phyloP scores from a whole-genome alignment of 2,329 filamentous ascomycete species.

The Coleophoma cylindrospora region DNA sequence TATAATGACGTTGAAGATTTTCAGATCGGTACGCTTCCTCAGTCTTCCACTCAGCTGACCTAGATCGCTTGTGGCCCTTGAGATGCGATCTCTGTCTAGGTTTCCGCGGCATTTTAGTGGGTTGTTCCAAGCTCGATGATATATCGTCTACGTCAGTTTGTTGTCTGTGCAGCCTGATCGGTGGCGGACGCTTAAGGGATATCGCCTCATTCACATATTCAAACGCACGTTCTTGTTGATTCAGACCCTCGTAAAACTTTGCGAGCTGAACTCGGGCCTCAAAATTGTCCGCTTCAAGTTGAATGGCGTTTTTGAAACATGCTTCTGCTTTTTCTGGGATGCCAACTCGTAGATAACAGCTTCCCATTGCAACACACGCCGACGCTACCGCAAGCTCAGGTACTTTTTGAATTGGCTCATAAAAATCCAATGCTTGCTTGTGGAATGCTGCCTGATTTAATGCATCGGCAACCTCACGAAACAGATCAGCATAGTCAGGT shows the following conservation, averaged over 20 bases:
- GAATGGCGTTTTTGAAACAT: conserved; percentile 69
- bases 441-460: conserved; percentile 45
- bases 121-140: background rate
- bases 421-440: conserved; percentile 52
- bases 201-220: conserved; percentile 73
- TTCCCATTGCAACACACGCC: conserved; percentile 36
- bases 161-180: conserved; percentile 2
- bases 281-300: conserved; percentile 66
- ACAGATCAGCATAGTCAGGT: conserved; percentile 69
- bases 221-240: conserved; percentile 70
- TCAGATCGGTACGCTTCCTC: conserved; percentile 25
- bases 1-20: conserved; percentile 29
- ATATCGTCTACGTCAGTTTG: background rate
- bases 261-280: conserved; percentile 76
- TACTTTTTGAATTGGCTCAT: conserved; percentile 46
- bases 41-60: background rate
- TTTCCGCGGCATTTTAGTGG: background rate
- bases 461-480: conserved; percentile 63
- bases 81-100: background rate
- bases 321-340: conserved; percentile 68
- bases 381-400: conserved; percentile 43
- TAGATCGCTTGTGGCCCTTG: background rate
- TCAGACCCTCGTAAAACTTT: conserved; percentile 75
- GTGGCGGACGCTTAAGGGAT: conserved; percentile 49
- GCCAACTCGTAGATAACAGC: conserved; percentile 63